A percentile compares a stretch with the other conserved stretches of the same genome.
These are phyloP conservation scores for Fistulina hepatica DNA, from an alignment of 1,284 basidiomycete genomes.

Conservation along the genomic window DNA sequence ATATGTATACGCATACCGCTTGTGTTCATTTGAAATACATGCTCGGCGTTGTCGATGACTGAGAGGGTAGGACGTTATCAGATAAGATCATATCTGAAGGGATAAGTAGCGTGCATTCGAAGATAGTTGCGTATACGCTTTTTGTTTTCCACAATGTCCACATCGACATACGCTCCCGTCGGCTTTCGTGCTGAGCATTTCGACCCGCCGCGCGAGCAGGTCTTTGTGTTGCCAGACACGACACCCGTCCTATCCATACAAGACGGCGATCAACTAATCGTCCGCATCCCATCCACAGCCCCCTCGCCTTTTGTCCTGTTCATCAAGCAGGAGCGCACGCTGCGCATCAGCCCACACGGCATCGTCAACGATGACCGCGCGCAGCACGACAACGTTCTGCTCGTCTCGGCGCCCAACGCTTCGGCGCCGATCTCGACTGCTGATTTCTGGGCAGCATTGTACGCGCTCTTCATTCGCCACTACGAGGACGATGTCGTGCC, in stretches of 20 bases:
- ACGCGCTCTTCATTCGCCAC: constrained; percentile 12
- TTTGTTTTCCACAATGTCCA: constrained; percentile 1
- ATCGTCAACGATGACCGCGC: constrained; percentile 14
- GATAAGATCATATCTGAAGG: no score
- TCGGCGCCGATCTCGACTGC: constrained; percentile 3
- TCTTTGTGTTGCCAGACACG: constrained; percentile 11
- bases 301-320: constrained; percentile 5
- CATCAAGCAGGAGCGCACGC: constrained; percentile 7
- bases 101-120: no score
- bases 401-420: constrained; percentile 2
- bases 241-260: constrained; percentile 7
- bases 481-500: constrained; percentile 10
- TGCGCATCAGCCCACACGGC: constrained; percentile 10
- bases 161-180: not conserved
- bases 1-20: no score
- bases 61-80: no score
- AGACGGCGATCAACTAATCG: constrained; percentile 2
- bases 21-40: no score
- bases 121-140: no score
- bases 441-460: constrained; percentile 11
- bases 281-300: constrained; percentile 4
- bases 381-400: constrained; percentile 4
- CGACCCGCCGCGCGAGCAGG: constrained; percentile 11
- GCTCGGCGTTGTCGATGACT: no score
- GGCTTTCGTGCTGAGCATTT: constrained; percentile 1